Evolutionary conservation across 2,329 filamentous ascomycete species (phyloP).

Genomic region (Epichloe brachyelytri): DNA sequence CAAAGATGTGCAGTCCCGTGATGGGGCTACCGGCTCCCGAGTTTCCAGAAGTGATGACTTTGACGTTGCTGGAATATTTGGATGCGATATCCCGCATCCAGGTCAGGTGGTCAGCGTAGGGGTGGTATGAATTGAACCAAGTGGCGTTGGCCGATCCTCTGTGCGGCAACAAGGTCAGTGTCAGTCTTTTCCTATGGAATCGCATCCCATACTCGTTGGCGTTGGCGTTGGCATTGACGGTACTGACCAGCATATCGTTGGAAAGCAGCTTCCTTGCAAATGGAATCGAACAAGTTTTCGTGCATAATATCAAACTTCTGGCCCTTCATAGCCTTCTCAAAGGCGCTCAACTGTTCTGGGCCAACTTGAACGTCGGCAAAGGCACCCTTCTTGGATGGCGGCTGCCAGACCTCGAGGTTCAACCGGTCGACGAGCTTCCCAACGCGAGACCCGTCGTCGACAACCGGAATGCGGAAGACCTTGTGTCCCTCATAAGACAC

Average conservation of each 20-base stretch:
- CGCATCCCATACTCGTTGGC: background rate
- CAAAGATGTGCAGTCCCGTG: slow-evolving; percentile 46
- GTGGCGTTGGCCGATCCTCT: slow-evolving; percentile 17
- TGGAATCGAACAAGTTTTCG: slow-evolving; percentile 25
- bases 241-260: slow-evolving; percentile 17
- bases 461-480: slow-evolving; percentile 29
- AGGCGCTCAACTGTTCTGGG: slow-evolving; percentile 20
- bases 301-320: slow-evolving; percentile 23
- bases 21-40: slow-evolving; percentile 40
- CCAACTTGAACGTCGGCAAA: slow-evolving; percentile 29
- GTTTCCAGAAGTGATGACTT: slow-evolving; percentile 34
- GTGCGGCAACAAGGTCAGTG: background rate
- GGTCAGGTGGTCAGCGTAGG: slow-evolving; percentile 34
- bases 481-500: slow-evolving; percentile 32
- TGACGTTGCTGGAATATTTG: slow-evolving; percentile 29
- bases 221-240: background rate
- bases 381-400: slow-evolving; percentile 17
- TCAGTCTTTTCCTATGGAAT: accelerated
- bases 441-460: slow-evolving; percentile 18
- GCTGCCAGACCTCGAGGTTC: slow-evolving; percentile 25
- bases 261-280: slow-evolving; percentile 21
- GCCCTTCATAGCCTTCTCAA: slow-evolving; percentile 18
- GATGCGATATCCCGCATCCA: slow-evolving; percentile 33
- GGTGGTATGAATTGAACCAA: slow-evolving; percentile 43
- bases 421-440: slow-evolving; percentile 22